Evolutionary conservation across 148 eudicot species (phyloP), one percentile per base, ranked within the genome.

Genomic region (Persicaria tinctoria): DNA sequence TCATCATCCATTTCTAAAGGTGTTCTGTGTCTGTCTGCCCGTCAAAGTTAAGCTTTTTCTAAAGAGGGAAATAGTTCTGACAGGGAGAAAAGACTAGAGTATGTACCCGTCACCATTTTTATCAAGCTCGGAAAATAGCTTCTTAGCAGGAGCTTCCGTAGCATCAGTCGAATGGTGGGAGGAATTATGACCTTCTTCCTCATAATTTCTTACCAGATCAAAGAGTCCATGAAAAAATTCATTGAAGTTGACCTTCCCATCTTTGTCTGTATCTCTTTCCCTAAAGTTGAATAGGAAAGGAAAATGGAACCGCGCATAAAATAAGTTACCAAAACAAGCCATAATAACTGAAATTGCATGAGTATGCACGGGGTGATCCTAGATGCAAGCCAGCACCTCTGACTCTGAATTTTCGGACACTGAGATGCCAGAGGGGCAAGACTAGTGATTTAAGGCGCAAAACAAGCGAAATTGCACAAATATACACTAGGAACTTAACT

Each of bases 191-290:
- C 50, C 82, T 74, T 82, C 97, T 78, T 94, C 96, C 20, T 89
- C 92, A 75, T 92, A 92, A 80, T 84, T 86, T 75, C 97, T 87
- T 80, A 95, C 92, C 77, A 88, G 74, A 83, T 95, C 96, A 79
- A 90, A 95, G 12, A 95, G 88, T 56, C 99, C 99, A 70, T 92
- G 97, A 74, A 90, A 95, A 82, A 90, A 95, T 84, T 95, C 99
- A 74, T 87, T 85, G 79, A 92, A 95, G 81, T 80, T 89, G 74
- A 95, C 79, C 81, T 87, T 90, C 78, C 99, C 92, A 85, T 95
- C 99, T 89, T 84, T 92, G 80, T 95, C 96, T 5, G 90, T 80
- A 85, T 95, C 99, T 81, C 99, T 89, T 85, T 95, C 99, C 86
- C 99, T 95, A 78, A 70, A 59, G 76, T 72, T 27, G 46, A 47